Percentiles rank a stretch among this genome's conserved stretches.
These are phyloP conservation scores for Cladosporium sp. DNA, from an alignment of 2,329 filamentous ascomycete genomes.

Conservation along the genomic window DNA sequence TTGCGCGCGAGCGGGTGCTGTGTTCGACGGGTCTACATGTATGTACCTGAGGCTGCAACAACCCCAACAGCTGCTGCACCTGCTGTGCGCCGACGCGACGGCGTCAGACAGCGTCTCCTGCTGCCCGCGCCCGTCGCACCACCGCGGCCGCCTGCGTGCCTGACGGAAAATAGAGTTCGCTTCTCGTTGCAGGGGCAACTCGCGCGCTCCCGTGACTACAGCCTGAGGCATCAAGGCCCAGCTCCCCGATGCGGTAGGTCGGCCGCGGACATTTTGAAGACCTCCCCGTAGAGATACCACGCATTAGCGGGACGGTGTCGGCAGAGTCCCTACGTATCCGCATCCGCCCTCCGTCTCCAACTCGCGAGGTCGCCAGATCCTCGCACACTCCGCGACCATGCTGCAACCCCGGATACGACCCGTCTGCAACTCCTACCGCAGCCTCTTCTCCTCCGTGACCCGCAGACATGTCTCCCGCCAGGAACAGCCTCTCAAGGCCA, in stretches of 20 bases:
- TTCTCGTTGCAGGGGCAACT: background rate
- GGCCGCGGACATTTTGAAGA: background rate
- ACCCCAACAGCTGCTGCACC: too few relatives aligned
- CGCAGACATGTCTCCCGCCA: conserved; percentile 45
- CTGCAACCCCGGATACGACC: conserved; percentile 58
- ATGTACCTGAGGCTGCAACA: too few relatives aligned
- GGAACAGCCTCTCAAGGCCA: conserved; percentile 14
- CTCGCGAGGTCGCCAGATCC: background rate
- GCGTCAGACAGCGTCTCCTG: too few relatives aligned
- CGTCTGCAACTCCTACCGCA: conserved; percentile 44
- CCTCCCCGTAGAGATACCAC: too few relatives aligned
- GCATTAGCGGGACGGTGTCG: too few relatives aligned
- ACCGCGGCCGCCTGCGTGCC: background rate
- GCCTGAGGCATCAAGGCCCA: background rate
- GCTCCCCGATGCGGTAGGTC: background rate
- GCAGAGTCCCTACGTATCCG: too few relatives aligned
- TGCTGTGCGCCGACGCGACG: too few relatives aligned
- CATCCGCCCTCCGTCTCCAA: too few relatives aligned
- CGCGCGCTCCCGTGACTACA: background rate
- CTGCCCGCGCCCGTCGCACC: background rate
- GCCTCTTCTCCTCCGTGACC: conserved; percentile 39
- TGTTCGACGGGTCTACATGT: too few relatives aligned
- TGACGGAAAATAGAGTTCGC: background rate
- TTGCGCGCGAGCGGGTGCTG: too few relatives aligned
- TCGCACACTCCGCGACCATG: conserved; percentile 40